phyloP scores from a whole-genome alignment of 169 alveolate species.

The Plasmodium cynomolgi region DNA sequence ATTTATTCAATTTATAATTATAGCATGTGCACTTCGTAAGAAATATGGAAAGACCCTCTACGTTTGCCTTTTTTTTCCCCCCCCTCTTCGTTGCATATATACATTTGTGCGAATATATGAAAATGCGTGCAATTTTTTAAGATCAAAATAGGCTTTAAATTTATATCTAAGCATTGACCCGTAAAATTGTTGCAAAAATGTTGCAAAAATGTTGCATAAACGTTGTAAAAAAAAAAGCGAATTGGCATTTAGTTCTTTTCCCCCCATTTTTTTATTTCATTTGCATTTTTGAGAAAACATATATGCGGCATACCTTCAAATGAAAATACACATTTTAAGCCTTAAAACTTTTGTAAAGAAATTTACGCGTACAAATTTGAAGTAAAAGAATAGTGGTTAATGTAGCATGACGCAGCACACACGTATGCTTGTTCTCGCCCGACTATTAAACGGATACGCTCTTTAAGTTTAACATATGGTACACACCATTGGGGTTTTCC shows the following conservation, averaged over 20 bases:
- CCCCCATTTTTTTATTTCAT: not conserved
- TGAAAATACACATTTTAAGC: not conserved
- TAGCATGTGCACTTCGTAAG: not conserved
- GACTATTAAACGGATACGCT: not conserved
- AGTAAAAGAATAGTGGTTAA: not conserved
- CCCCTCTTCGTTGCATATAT: not conserved
- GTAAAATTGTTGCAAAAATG: not conserved
- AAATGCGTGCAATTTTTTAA: not conserved
- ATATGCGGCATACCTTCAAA: not conserved
- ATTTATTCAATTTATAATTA: slow-evolving; percentile 33
- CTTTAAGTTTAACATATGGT: not conserved
- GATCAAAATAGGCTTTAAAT: not conserved
- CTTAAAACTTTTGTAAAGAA: not conserved
- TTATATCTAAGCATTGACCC: not conserved
- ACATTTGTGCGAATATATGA: not conserved
- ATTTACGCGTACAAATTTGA: not conserved
- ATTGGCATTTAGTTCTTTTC: not conserved
- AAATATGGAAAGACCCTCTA: not conserved
- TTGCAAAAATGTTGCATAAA: not conserved
- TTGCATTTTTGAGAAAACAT: slow-evolving; percentile 1
- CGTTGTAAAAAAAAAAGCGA: not conserved
- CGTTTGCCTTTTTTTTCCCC: not conserved
- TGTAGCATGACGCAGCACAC: not conserved
- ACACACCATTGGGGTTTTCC: not conserved
- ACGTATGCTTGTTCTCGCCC: not conserved